Evolutionary conservation across 1,284 basidiomycete species (phyloP), one percentile per base, ranked within the genome.

Genomic region (Erythrobasidium hasegawianum): DNA sequence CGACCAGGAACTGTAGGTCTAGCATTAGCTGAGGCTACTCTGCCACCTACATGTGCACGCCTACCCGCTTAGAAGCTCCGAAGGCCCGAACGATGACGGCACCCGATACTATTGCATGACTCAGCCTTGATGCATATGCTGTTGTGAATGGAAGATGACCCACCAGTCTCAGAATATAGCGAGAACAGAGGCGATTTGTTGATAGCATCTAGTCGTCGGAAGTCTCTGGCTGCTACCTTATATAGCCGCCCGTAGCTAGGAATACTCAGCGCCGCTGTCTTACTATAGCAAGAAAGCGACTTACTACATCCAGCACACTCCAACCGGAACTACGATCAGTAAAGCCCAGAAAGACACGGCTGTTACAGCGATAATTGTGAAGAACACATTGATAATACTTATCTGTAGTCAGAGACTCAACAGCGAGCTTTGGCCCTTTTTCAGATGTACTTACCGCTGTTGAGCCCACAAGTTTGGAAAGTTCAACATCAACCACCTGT

Each of bases 171-270:
- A n/a, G 55, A 43, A 50, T 67, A 96, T 54, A 94, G 87, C 0
- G 89, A 90, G 77, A 94, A 96, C 10, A 97, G 79, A 0, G 93
- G 93, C 0, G 90, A 93, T 39, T 90, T 85, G 7, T 90, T 90
- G 53, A 92, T 86, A 14, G 89, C 90, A 74, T 93, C 90, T 27
- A 75, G 68, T 3, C 75, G 69, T 5, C 75, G 64, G 53, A 76
- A 61, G 49, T 76, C 74, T 50, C 75, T 69, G 0, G 75, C 69
- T 7, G 71, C 68, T 24, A 64, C 22, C 9, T 47, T 24, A 40
- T 68, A 68, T 22, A 71, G 41, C 13, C 60, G 39, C 5, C 69
- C 73, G 24, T 69, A 58, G 22, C 53, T 61, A 33, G n/a, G 22
- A 18, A 14, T 16, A 5, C 8, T 47, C 45, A n/a, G 22, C n/a